These are phyloP conservation scores for Cercospora sesami DNA, from an alignment of 2,329 filamentous ascomycete species.

Conservation along the genomic window DNA sequence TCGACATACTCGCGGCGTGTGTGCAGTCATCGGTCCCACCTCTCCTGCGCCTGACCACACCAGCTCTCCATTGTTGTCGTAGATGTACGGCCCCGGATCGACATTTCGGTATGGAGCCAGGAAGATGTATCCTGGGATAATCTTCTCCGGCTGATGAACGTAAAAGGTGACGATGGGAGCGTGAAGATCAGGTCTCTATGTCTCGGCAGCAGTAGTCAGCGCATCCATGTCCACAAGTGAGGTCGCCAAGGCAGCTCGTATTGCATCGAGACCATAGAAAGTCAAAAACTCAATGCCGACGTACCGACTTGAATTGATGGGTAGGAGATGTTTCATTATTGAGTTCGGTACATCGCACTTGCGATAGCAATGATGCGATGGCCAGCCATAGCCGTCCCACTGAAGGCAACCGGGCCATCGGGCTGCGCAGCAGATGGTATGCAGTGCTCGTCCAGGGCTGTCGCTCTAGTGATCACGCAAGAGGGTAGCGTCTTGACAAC, in stretches of 20 bases:
- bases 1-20: constrained; percentile 51
- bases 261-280: not conserved
- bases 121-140: constrained; percentile 53
- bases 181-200: constrained; percentile 43
- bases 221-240: not conserved
- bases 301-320: constrained; percentile 40
- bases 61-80: constrained; percentile 53
- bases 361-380: not conserved
- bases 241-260: not conserved
- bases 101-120: constrained; percentile 52
- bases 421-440: constrained; percentile 1
- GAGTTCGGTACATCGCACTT: constrained; percentile 27
- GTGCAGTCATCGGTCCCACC: constrained; percentile 52
- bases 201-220: constrained; percentile 13
- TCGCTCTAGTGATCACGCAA: constrained; percentile 21
- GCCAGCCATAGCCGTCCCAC: not conserved
- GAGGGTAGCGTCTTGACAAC: constrained; percentile 14
- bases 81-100: constrained; percentile 54
- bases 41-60: constrained; percentile 54
- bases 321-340: constrained; percentile 41
- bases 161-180: constrained; percentile 40
- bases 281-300: constrained; percentile 11
- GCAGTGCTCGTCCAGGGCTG: not conserved
- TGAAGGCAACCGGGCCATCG: constrained; percentile 5
- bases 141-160: constrained; percentile 38